Base-by-base conservation (phyloP, 140 eudicot genomes). In the Cichorium intybus region DNA sequence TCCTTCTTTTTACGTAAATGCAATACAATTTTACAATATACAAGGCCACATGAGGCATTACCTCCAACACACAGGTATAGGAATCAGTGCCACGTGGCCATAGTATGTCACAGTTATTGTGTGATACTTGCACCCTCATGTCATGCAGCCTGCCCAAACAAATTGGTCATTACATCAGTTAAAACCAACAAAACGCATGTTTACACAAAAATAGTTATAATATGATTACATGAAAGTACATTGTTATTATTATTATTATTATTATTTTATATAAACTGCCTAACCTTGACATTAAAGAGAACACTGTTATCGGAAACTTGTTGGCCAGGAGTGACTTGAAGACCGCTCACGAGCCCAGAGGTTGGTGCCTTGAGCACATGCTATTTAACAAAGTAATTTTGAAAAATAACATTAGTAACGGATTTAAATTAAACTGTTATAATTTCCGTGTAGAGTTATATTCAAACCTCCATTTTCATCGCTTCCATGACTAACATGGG, bases 381-480 rank as follows among this genome's bases (percentile, higher is more conserved):
- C 99, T 94, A 81, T 72, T 59, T 33, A 33, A 37, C 21, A 60
- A n/a, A n/a, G n/a, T n/a, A n/a, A n/a, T n/a, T n/a, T n/a, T n/a
- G n/a, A n/a, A n/a, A n/a, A n/a, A n/a, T n/a, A n/a, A n/a, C n/a
- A n/a, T n/a, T n/a, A n/a, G n/a, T n/a, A n/a, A n/a, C n/a, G n/a
- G n/a, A n/a, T n/a, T n/a, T n/a, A n/a, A n/a, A n/a, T n/a, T n/a
- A n/a, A n/a, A n/a, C n/a, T n/a, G n/a, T n/a, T n/a, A n/a, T n/a
- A n/a, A n/a, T n/a, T n/a, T n/a, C n/a, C n/a, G n/a, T n/a, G n/a
- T n/a, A n/a, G n/a, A n/a, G n/a, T n/a, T n/a, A n/a, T 10, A 14
- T 53, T 76, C 79, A 39, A 21, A 93, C 99, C 95, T 93, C 99
- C 99, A 93, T 93, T 68, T 93, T 93, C 99, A 93, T 93, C 48